A percentile compares a stretch with the other conserved stretches of the same genome.
These are phyloP conservation scores for Ananas comosus DNA, from an alignment of 176 grass and related monocot genomes.

Conservation along the genomic window DNA sequence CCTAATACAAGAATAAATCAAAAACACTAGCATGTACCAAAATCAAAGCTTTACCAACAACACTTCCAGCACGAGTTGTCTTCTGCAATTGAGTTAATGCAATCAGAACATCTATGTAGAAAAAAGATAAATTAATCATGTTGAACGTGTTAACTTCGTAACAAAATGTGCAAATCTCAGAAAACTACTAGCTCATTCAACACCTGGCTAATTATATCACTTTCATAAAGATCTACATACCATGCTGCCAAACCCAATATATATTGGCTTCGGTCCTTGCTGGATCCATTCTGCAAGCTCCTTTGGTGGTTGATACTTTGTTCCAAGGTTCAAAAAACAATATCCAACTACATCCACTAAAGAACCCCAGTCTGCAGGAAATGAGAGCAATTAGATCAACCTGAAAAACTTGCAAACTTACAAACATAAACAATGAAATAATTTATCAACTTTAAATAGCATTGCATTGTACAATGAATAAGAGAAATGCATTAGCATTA, in stretches of 20 bases:
- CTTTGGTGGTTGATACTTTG: conserved; percentile 67
- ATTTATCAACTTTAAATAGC: too few relatives aligned
- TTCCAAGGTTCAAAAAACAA: conserved; percentile 93
- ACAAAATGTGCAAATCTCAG: not conserved
- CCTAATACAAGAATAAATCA: too few relatives aligned
- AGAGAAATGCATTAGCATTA: not conserved
- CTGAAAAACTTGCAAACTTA: not conserved
- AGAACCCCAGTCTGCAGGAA: conserved; percentile 72
- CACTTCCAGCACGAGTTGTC: not conserved
- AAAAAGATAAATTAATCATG: not conserved
- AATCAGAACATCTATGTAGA: too few relatives aligned
- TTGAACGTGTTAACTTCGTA: not conserved
- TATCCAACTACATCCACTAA: conserved; percentile 93
- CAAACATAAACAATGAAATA: not conserved
- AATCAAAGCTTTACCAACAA: too few relatives aligned
- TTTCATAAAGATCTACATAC: conserved; percentile 29
- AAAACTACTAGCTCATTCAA: conserved; percentile 14
- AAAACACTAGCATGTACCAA: too few relatives aligned
- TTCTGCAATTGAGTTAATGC: not conserved
- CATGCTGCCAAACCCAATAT: conserved; percentile 97
- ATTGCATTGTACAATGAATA: not conserved
- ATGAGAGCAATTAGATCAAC: not conserved
- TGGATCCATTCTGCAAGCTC: conserved; percentile 80
- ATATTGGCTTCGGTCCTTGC: conserved; percentile 76
- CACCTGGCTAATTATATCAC: conserved; percentile 6